A percentile compares a stretch with the other conserved stretches of the same genome.
Conservation (phyloP, 2,329 filamentous ascomycete genomes). For the Fusarium continuum region DNA sequence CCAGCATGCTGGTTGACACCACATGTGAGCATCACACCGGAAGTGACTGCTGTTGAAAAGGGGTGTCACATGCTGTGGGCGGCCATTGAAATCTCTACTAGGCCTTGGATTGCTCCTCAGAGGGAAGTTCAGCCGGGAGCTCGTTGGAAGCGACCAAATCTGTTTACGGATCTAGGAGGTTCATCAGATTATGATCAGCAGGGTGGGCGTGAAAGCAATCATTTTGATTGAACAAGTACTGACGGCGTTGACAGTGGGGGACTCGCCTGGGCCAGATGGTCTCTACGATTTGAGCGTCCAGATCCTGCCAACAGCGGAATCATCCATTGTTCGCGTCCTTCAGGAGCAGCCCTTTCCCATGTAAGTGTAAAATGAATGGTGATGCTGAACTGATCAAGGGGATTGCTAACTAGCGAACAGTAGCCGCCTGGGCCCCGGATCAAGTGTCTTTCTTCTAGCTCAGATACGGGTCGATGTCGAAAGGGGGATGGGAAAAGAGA, state of each 20-base stretch:
- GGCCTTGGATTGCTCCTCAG: conserved; percentile 27
- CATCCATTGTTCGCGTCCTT: conserved; percentile 57
- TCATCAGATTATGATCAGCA: conserved; percentile 25
- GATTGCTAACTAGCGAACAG: conserved; percentile 44
- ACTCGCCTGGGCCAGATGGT: conserved; percentile 55
- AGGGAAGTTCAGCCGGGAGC: background rate
- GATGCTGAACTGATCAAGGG: background rate
- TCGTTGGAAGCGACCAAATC: conserved; percentile 1
- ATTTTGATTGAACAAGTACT: conserved; percentile 3
- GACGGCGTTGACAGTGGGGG: conserved; percentile 40
- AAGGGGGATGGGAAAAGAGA: conserved; percentile 3
- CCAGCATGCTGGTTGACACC: conserved; percentile 51
- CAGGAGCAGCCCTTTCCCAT: conserved; percentile 54
- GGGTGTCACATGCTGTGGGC: conserved; percentile 55
- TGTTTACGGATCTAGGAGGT: conserved; percentile 1
- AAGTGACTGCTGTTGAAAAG: conserved; percentile 49
- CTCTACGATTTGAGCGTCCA: conserved; percentile 60
- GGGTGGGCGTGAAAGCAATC: conserved; percentile 27
- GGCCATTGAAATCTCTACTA: conserved; percentile 58
- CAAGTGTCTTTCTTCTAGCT: conserved; percentile 59
- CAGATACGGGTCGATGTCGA: conserved; percentile 52
- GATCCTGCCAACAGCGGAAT: conserved; percentile 53
- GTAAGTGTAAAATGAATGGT: conserved; percentile 46
- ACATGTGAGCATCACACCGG: conserved; percentile 55
- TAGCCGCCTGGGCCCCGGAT: conserved; percentile 53